Evolutionary conservation across 2,329 filamentous ascomycete species (phyloP), one percentile per base, ranked within the genome.

Genomic region (Talaromyces sp.): DNA sequence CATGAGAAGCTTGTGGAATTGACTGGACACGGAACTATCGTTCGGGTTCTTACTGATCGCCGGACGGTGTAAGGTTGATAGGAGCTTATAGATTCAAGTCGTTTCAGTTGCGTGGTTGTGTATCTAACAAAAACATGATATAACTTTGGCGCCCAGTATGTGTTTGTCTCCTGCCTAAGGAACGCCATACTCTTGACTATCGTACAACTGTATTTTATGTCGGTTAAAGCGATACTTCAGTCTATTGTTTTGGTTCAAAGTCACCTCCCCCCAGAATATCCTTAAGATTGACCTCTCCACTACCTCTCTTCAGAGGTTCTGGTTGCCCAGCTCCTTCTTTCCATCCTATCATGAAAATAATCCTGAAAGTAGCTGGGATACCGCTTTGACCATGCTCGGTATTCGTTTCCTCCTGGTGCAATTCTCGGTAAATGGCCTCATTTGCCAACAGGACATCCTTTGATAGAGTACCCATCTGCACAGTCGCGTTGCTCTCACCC

Each of bases 281-380:
- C 76, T 95, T 96, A 66, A 99, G 83, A 75, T 90, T 96, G 46
- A 96, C 80, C 72, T 96, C 83, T 9, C 91, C 95, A 67, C 89
- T 96, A 0, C 95, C 95, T 68, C 95, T 85, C 67, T 88, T 79
- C 63, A 98, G 78, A 5, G 95, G 93, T 76, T 93, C 82, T 1
- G 88, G 82, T 77, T 98, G 93, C 60, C 88, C 85, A 33, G 84
- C 83, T 1, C 90, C 88, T 68, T 93, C 90, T 73, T 93, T 96
- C 95, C 95, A 99, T 0, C 95, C 95, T 76, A 99, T 99, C 93
- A 98, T 97, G 76, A 95, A 96, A 65, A 99, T 97, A 69, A 96
- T 84, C 68, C 95, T 85, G 73, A 97, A 99, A 0, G 95, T 99
- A 1, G 95, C 95, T 0, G 95, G 95, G 65, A 95, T 82, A 1